Base-by-base conservation (phyloP, 192 early-diverging fungal species). In the Linnemannia elongata region DNA sequence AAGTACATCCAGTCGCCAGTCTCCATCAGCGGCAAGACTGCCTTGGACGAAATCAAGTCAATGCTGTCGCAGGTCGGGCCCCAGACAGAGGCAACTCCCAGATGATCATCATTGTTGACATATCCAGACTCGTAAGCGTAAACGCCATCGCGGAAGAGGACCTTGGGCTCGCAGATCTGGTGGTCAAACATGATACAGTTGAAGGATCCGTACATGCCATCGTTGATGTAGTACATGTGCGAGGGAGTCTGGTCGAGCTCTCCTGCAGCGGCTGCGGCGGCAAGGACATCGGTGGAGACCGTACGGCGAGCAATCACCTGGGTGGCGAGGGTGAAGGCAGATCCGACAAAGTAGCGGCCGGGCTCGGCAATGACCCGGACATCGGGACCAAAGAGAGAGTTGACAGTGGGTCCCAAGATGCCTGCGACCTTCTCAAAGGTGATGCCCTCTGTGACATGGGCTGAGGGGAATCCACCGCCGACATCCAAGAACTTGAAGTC, bases 161-260 rank as follows among this genome's bases (percentile, higher is more conserved):
- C 93, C 38, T 94, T 85, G 38, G 98, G 95, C 49, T 88, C 74
- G 36, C 96, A 95, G 44, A 92, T 78, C 78, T 94, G 94, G 89
- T 99, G 98, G 90, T 99, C 99, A 90, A 98, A 99, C 76, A 97
- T 94, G 91, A 99, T 95, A 91, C 97, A 98, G 93, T 99, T 99
- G 93, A 99, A 99, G 88, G 94, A 94, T 70, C 97, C 98, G 84
- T 99, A 99, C 91, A 98, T 95, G 71, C 99, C 99, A 85, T 99
- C 99, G 88, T 99, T 99, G 89, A 99, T 95, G 90, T 99, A 99
- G 91, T 99, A 87, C 85, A 87, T 87, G 57, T 87, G 85, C 36
- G 79, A 47, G 2, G 80, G 79, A 36, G 33, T 27, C 10, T 74
- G 55, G n/a, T 27, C 27, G 35, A 36, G 24, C 27, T 57, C 52